Conservation (phyloP, 2,329 filamentous ascomycete genomes). For the Botryosphaeria agaves region DNA sequence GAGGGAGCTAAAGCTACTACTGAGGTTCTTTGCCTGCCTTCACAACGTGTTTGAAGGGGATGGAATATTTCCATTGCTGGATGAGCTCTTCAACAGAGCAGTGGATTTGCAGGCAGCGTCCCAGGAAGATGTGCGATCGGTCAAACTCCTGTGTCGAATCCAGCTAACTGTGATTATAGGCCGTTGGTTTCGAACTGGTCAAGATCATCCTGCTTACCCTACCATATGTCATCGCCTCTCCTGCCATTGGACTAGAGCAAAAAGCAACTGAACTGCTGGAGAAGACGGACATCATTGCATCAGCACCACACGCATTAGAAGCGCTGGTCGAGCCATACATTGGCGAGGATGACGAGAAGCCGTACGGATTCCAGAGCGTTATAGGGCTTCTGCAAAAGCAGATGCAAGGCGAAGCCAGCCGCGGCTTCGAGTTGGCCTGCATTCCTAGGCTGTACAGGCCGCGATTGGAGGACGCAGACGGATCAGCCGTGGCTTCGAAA, state of each 20-base stretch:
- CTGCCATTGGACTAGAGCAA: slow-evolving; percentile 50
- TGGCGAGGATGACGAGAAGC: slow-evolving; percentile 40
- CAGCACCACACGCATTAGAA: slow-evolving; percentile 72
- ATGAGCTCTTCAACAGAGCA: slow-evolving; percentile 83
- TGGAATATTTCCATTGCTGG: slow-evolving; percentile 68
- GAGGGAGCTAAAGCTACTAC: slow-evolving; percentile 77
- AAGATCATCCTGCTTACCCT: slow-evolving; percentile 94
- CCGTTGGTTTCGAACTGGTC: slow-evolving; percentile 64
- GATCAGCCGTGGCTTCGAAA: slow-evolving; percentile 40
- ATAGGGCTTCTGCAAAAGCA: slow-evolving; percentile 75
- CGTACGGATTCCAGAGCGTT: slow-evolving; percentile 48
- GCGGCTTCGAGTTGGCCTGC: slow-evolving; percentile 56
- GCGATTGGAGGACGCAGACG: slow-evolving; percentile 33
- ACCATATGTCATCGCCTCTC: slow-evolving; percentile 69
- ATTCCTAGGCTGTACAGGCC: slow-evolving; percentile 38
- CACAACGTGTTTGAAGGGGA: slow-evolving; percentile 67
- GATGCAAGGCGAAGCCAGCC: slow-evolving; percentile 57
- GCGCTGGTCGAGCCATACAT: slow-evolving; percentile 72
- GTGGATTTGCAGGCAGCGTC: slow-evolving; percentile 85
- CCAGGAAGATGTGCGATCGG: slow-evolving; percentile 61
- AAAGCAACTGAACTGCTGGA: slow-evolving; percentile 68
- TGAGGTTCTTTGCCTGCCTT: slow-evolving; percentile 79
- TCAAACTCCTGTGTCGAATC: neutral
- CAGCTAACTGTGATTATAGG: slow-evolving; percentile 17
- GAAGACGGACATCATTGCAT: slow-evolving; percentile 89